A percentile compares a stretch with the other conserved stretches of the same genome.
These are phyloP conservation scores for Gossypium stocksii DNA, from an alignment of 345 rosid species.

Conservation along the genomic window DNA sequence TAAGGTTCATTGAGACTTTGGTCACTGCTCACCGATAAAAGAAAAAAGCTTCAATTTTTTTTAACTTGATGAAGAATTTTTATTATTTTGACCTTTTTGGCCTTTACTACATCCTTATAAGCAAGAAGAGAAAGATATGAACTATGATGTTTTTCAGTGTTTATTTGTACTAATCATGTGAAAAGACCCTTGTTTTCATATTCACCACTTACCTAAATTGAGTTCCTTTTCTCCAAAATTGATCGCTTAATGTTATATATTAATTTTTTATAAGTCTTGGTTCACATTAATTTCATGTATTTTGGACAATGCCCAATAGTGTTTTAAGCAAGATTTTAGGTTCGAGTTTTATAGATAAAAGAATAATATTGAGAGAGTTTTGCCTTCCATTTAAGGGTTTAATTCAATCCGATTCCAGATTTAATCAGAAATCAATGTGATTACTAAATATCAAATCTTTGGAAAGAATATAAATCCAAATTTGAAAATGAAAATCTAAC, in stretches of 20 bases:
- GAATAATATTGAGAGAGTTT: no score
- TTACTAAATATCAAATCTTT: no score
- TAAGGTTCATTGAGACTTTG: conserved; percentile 85
- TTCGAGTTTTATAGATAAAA: no score
- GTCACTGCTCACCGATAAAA: conserved; percentile 79
- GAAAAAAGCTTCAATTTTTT: conserved; percentile 6
- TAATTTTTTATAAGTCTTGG: neutral
- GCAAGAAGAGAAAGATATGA: neutral
- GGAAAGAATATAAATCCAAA: neutral
- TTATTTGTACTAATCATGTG: neutral
- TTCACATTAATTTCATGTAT: no score
- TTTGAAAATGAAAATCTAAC: neutral
- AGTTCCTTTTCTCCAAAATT: neutral
- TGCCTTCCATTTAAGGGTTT: no score
- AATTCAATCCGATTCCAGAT: no score
- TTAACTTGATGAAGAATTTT: neutral
- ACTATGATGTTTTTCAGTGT: conserved; percentile 5
- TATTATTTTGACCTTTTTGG: neutral
- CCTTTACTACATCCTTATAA: neutral
- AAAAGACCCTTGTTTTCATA: neutral
- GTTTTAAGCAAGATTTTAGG: no score
- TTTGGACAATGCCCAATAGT: no score
- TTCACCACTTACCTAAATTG: neutral
- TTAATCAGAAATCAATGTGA: no score
- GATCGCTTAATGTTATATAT: neutral